Conservation (phyloP, 1,139 yeast genomes). For the Geotrichum macrosporum region DNA sequence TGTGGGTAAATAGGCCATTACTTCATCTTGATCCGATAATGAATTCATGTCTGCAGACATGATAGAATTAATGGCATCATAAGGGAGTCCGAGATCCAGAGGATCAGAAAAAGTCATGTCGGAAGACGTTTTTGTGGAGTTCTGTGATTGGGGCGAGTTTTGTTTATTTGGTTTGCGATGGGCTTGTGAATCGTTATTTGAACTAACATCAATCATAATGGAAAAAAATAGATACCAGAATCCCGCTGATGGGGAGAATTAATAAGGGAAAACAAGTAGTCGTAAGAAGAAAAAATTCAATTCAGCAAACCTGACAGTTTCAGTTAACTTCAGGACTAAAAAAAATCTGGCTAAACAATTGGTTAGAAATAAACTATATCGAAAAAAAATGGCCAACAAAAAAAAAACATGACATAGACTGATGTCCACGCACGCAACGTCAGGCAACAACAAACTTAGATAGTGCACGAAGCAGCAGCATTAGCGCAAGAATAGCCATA, state of each 20-base stretch:
- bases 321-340: too few relatives aligned
- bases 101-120: background rate
- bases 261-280: background rate
- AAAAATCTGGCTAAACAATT: too few relatives aligned
- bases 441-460: background rate
- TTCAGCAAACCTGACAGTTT: too few relatives aligned
- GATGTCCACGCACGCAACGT: background rate
- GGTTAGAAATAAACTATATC: too few relatives aligned
- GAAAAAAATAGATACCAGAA: background rate
- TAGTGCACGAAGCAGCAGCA: too few relatives aligned
- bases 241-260: conserved; percentile 1
- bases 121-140: background rate
- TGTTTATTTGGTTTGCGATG: background rate
- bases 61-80: background rate
- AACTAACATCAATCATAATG: conserved; percentile 1
- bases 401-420: background rate
- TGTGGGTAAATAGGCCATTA: background rate
- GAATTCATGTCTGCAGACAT: background rate
- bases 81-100: background rate
- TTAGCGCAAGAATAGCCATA: too few relatives aligned
- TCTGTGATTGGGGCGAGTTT: background rate
- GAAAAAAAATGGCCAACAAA: too few relatives aligned
- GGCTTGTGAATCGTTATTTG: background rate
- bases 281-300: too few relatives aligned
- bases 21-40: background rate